A percentile compares a stretch with the other conserved stretches of the same genome.
Conservation (phyloP, 345 rosid genomes). For the Crucihimalaya himalaica region DNA sequence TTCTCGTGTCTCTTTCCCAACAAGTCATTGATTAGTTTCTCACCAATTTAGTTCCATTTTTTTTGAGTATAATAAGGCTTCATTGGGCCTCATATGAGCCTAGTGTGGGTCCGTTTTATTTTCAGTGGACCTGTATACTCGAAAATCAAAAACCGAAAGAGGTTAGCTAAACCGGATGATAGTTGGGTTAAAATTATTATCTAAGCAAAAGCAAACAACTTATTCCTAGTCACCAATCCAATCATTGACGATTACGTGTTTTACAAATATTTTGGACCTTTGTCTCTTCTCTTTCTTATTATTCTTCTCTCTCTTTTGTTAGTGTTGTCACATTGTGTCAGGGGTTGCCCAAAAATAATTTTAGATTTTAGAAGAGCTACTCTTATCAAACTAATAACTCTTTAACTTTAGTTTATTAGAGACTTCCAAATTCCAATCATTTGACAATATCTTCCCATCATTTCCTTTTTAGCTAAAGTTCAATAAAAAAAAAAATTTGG, state of each 20-base stretch:
- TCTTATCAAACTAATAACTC: conserved; percentile 13
- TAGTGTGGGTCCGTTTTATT: neutral
- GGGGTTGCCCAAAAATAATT: conserved; percentile 2
- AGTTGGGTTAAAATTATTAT: neutral
- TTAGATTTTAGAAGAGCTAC: neutral
- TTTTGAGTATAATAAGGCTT: neutral
- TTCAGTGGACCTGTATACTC: neutral
- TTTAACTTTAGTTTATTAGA: neutral
- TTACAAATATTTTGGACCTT: conserved; percentile 19
- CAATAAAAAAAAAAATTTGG: neutral
- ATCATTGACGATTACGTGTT: conserved; percentile 36
- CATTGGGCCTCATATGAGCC: conserved; percentile 22
- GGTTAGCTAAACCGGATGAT: conserved; percentile 5
- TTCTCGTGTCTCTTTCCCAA: conserved; percentile 30
- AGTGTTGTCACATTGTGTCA: conserved; percentile 15
- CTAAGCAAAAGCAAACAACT: conserved; percentile 16
- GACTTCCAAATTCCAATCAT: conserved; percentile 38
- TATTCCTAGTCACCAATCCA: conserved; percentile 32
- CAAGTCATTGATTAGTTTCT: conserved; percentile 10
- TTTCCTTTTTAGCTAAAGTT: neutral
- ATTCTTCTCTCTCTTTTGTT: conserved; percentile 22
- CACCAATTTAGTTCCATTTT: neutral
- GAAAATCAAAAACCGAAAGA: neutral
- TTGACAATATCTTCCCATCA: conserved; percentile 21
- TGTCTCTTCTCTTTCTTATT: conserved; percentile 22